phyloP scores from a whole-genome alignment of 306 rosid species.

The Alnus rubra region DNA sequence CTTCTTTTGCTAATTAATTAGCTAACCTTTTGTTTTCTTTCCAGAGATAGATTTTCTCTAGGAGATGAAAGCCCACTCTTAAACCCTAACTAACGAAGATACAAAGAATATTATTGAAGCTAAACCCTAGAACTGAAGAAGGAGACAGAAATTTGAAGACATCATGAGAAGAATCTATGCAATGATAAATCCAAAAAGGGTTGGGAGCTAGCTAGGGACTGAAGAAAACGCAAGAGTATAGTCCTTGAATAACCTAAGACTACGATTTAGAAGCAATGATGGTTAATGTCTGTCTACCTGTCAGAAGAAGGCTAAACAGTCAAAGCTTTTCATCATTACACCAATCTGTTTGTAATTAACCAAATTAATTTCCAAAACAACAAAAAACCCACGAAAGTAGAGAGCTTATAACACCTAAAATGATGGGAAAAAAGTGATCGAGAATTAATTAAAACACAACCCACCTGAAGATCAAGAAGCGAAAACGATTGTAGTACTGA shows the following conservation, averaged over 20 bases:
- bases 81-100: not conserved
- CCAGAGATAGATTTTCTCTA: not conserved
- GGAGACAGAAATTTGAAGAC: not conserved
- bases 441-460: not conserved
- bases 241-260: not conserved
- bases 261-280: constrained; percentile 28
- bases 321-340: constrained; percentile 45
- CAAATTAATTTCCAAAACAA: constrained; percentile 5
- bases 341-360: constrained; percentile 22
- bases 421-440: not conserved
- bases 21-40: not conserved
- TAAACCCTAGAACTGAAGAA: constrained; percentile 35
- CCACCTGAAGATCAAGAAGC: constrained; percentile 29
- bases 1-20: not conserved
- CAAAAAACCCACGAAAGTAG: not conserved
- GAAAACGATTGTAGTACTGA: not conserved
- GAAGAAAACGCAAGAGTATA: not conserved
- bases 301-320: constrained; percentile 32
- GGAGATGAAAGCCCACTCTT: not conserved
- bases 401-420: not conserved
- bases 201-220: constrained; percentile 1
- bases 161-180: constrained; percentile 26
- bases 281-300: constrained; percentile 36
- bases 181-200: constrained; percentile 22
- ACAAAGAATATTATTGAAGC: not conserved